These are phyloP conservation scores for Coccomyxa subellipsoidea DNA, from an alignment of 163 green algal genomes.

Conservation along the genomic window DNA sequence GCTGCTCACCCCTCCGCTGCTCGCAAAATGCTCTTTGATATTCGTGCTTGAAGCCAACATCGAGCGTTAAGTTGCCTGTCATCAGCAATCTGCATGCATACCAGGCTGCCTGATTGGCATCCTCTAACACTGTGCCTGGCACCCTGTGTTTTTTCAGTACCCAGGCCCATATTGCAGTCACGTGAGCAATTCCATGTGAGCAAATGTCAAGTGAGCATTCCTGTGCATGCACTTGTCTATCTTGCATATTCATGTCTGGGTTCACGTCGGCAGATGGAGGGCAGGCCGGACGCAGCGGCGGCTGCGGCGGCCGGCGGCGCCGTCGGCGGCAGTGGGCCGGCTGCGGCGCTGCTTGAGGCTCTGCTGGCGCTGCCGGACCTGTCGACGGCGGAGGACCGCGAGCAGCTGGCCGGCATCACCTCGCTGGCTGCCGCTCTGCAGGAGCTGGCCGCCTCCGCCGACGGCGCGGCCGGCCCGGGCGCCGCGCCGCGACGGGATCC, in stretches of 20 bases:
- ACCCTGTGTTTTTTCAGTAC: no score
- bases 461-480: not conserved
- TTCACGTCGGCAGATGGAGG: not conserved
- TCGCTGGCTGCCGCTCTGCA: not conserved
- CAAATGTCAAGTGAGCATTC: no score
- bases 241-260: not conserved
- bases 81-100: no score
- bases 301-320: not conserved
- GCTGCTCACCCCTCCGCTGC: no score
- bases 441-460: not conserved
- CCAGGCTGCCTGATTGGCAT: no score
- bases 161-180: no score
- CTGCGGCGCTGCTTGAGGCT: not conserved
- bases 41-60: no score
- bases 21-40: no score
- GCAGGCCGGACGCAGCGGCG: not conserved
- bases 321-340: not conserved
- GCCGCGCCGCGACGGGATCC: not conserved
- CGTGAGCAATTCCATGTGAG: no score
- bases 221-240: not conserved
- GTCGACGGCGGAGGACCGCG: not conserved
- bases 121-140: no score
- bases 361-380: not conserved
- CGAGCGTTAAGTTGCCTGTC: no score
- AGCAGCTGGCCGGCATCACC: not conserved